These are phyloP conservation scores for Xylaria hypoxylon DNA, from an alignment of 2,329 filamentous ascomycete genomes.

Conservation along the genomic window DNA sequence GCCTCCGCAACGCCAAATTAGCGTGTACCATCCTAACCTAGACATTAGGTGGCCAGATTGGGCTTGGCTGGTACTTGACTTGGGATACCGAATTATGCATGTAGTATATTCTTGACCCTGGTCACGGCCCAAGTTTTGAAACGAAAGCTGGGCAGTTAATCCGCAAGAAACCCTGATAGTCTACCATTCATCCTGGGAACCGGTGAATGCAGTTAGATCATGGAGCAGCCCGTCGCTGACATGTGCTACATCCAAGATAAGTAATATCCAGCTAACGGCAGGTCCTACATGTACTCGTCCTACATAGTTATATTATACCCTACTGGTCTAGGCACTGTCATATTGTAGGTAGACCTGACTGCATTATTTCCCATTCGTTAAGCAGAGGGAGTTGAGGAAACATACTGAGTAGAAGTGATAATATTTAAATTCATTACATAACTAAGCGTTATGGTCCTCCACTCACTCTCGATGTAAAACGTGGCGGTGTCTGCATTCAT, in stretches of 20 bases:
- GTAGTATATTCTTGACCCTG: background rate
- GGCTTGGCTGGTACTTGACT: no score
- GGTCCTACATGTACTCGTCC: no score
- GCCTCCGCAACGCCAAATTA: conserved; percentile 3
- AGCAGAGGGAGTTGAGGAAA: background rate
- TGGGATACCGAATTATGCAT: no score
- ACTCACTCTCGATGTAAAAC: conserved; percentile 12
- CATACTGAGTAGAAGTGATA: background rate
- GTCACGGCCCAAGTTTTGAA: background rate
- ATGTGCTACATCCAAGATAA: background rate
- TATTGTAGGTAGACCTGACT: conserved; percentile 6
- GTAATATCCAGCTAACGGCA: background rate
- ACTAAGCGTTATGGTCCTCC: background rate
- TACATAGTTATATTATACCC: no score
- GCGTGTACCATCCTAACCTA: background rate
- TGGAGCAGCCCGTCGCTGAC: background rate
- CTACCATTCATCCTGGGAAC: background rate
- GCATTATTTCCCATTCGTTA: background rate
- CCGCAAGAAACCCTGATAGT: background rate
- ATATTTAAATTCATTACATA: conserved; percentile 9
- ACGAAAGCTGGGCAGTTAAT: conserved; percentile 10
- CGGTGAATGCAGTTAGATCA: conserved; percentile 2
- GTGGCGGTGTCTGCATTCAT: background rate
- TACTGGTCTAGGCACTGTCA: background rate
- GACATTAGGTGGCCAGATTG: no score